A percentile compares a stretch with the other conserved stretches of the same genome.
These are phyloP conservation scores for Aristolochia californica DNA, from an alignment of 164 flowering plant species.

Conservation along the genomic window DNA sequence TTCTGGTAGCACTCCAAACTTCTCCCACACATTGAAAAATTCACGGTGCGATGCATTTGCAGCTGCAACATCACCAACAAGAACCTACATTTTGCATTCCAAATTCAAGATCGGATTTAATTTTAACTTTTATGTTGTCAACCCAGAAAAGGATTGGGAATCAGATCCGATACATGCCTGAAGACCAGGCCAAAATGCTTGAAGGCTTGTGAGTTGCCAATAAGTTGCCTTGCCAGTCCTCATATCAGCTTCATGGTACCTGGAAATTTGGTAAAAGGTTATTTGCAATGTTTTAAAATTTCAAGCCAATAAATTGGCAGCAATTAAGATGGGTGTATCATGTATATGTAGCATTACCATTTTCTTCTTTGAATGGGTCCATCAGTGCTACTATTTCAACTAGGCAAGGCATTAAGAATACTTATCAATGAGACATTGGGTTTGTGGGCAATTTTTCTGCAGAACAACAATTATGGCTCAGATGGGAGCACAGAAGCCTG, in stretches of 20 bases:
- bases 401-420: too few relatives aligned
- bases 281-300: too few relatives aligned
- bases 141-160: background rate
- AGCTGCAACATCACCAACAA: constrained; percentile 86
- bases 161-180: constrained; percentile 47
- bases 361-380: too few relatives aligned
- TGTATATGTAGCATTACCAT: too few relatives aligned
- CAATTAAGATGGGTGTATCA: too few relatives aligned
- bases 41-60: constrained; percentile 95
- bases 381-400: too few relatives aligned
- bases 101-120: constrained; percentile 3
- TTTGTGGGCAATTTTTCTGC: too few relatives aligned
- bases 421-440: too few relatives aligned
- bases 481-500: too few relatives aligned
- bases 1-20: constrained; percentile 90
- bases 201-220: constrained; percentile 99
- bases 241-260: constrained; percentile 99
- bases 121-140: background rate
- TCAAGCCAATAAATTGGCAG: too few relatives aligned
- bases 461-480: too few relatives aligned
- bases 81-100: constrained; percentile 36
- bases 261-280: constrained; percentile 10
- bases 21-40: constrained; percentile 83
- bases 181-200: constrained; percentile 99
- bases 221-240: constrained; percentile 92